phyloP scores from a whole-genome alignment of 345 rosid species.

The Eucalyptus guilfoylei region DNA sequence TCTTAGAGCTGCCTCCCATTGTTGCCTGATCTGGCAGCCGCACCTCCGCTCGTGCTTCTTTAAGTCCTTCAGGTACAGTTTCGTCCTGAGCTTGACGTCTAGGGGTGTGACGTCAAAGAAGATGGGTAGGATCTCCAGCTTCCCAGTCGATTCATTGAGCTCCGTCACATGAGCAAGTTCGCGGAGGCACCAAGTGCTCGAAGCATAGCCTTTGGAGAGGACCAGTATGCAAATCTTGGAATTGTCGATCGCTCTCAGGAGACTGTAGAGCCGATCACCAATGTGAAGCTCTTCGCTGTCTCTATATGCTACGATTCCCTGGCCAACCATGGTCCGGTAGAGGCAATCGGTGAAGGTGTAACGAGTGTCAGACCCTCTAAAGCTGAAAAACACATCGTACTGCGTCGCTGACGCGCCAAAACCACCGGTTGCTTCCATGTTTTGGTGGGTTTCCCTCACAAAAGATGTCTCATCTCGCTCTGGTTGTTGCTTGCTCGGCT shows the following conservation, averaged over 20 bases:
- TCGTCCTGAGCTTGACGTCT: not conserved
- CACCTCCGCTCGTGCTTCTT: not conserved
- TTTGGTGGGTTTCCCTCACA: not conserved
- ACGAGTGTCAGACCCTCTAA: not conserved
- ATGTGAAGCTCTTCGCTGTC: not conserved
- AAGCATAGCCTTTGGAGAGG: not conserved
- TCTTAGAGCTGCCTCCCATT: not conserved
- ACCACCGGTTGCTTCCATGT: not conserved
- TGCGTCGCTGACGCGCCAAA: not conserved
- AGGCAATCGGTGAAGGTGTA: not conserved
- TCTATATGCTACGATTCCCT: not conserved
- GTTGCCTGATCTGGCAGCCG: not conserved
- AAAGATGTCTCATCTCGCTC: not conserved
- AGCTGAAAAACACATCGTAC: not conserved
- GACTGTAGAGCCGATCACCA: not conserved
- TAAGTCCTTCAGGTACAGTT: not conserved
- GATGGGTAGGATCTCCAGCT: not conserved
- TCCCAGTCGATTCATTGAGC: not conserved
- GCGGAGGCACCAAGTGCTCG: not conserved
- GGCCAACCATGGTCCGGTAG: not conserved
- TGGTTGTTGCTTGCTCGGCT: not conserved
- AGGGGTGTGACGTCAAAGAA: not conserved
- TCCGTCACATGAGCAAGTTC: not conserved
- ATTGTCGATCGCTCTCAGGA: accelerated
- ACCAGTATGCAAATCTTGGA: not conserved